Evolutionary conservation across 2,329 filamentous ascomycete species (phyloP).

Genomic region (Alternaria postmessia): DNA sequence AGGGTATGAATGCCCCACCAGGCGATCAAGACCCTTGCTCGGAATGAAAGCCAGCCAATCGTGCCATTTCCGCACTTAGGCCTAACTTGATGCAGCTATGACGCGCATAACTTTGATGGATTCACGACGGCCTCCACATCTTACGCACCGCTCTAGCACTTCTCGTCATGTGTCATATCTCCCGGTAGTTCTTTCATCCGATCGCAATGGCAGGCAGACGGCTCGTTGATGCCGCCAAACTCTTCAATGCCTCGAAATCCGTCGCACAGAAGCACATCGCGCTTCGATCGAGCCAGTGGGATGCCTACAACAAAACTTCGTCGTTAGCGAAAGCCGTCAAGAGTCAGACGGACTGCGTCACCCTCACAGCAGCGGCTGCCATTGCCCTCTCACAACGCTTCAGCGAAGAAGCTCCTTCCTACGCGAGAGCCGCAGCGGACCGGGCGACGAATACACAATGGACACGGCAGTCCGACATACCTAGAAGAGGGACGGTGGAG

Average conservation of each 20-base stretch:
- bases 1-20: slow-evolving; percentile 15
- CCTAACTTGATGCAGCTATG: slow-evolving; percentile 40
- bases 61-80: slow-evolving; percentile 1
- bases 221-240: slow-evolving; percentile 60
- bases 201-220: slow-evolving; percentile 60
- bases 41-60: slow-evolving; percentile 11
- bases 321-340: slow-evolving; percentile 69
- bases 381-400: slow-evolving; percentile 66
- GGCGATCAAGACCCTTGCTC: slow-evolving; percentile 10
- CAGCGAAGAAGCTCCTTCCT: slow-evolving; percentile 58
- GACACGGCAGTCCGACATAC: slow-evolving; percentile 35
- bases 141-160: slow-evolving; percentile 6
- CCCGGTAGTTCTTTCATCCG: slow-evolving; percentile 24
- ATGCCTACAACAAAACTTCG: slow-evolving; percentile 70
- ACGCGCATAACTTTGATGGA: slow-evolving; percentile 36
- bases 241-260: slow-evolving; percentile 58
- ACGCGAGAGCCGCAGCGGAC: slow-evolving; percentile 36
- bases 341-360: slow-evolving; percentile 67
- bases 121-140: slow-evolving; percentile 11
- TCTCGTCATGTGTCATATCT: slow-evolving; percentile 23
- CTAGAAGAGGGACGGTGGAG: slow-evolving; percentile 41
- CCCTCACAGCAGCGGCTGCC: slow-evolving; percentile 68
- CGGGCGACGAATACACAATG: slow-evolving; percentile 28
- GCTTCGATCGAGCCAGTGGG: slow-evolving; percentile 67
- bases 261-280: slow-evolving; percentile 63